Base-by-base conservation (phyloP, 768 basidiomycete species). In the Mycena epipterygia region DNA sequence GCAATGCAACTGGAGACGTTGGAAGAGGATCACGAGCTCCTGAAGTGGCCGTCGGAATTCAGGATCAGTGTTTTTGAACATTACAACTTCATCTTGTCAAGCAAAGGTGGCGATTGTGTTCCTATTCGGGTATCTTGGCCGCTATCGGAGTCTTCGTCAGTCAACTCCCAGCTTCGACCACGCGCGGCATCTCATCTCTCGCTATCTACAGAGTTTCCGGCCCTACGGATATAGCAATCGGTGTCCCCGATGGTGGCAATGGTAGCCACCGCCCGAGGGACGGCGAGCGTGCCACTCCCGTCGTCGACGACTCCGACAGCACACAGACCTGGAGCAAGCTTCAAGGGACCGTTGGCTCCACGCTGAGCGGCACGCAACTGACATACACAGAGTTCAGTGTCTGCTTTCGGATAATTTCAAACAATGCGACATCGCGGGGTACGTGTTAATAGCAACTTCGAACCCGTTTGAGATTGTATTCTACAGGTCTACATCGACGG, bases 131-230 rank as follows among this genome's bases (percentile, higher is more conserved):
- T n/a, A n/a, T n/a, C n/a, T n/a, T n/a, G n/a, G n/a, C n/a, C n/a
- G n/a, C n/a, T n/a, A n/a, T n/a, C n/a, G n/a, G n/a, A n/a, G n/a
- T n/a, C n/a, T n/a, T n/a, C n/a, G n/a, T n/a, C n/a, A n/a, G n/a
- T n/a, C n/a, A n/a, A n/a, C 53, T 41, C 39, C 39, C 39, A 41
- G 39, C 39, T 41, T 55, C 32, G 32, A 52, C 51, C 51, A 32
- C 51, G 51, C 51, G 51, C 32, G 32, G 53, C 53, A 55, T 55
- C 53, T 55, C 53, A 55, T 37, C 32, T 55, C 53, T 55, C 53
- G 19, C 53, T 55, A 55, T 52, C 51, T 52, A 52, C 30, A 52
- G 51, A 52, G 51, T 52, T 52, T 52, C 51, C 51, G 51, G 51
- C 51, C 51, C 51, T 52, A 52, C 51, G 51, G 51, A 33, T 52